These are phyloP conservation scores for Exophiala aquamarina DNA, from an alignment of 2,329 filamentous ascomycete genomes.

Conservation along the genomic window DNA sequence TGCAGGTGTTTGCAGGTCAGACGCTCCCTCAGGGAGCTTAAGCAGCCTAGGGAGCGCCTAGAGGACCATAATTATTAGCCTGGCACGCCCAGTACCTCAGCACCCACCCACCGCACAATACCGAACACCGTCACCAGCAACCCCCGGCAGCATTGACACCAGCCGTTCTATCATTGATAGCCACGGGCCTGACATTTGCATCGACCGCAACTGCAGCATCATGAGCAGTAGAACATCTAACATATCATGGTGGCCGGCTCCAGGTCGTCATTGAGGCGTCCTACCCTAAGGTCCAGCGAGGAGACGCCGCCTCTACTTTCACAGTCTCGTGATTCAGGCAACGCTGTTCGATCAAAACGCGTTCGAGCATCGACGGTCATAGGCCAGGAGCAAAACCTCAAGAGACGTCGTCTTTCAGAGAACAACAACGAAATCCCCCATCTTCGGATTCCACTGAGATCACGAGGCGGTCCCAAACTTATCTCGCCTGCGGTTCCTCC, in stretches of 20 bases:
- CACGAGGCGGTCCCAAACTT: constrained; percentile 18
- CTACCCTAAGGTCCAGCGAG: constrained; percentile 23
- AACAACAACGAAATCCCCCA: constrained; percentile 18
- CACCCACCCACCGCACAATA: background rate
- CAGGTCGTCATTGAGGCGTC: constrained; percentile 32
- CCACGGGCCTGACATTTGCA: background rate
- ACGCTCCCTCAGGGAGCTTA: too few species aligned
- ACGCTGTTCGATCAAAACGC: constrained; percentile 21
- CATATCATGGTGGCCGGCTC: constrained; percentile 33
- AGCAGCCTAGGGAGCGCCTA: too few species aligned
- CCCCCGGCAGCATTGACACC: background rate
- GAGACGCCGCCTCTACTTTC: constrained; percentile 24
- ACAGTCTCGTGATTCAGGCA: constrained; percentile 14
- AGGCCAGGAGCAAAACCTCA: constrained; percentile 19
- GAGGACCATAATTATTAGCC: too few species aligned
- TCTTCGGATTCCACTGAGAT: constrained; percentile 29
- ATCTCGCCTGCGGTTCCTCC: constrained; percentile 13
- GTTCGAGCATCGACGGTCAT: constrained; percentile 19
- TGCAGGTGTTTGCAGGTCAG: too few species aligned
- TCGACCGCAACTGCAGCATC: constrained; percentile 19
- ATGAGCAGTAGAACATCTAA: constrained; percentile 24
- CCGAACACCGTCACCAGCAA: background rate
- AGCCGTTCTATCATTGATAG: too few species aligned
- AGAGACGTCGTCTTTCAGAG: constrained; percentile 26
- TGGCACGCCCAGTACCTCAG: too few species aligned